Evolutionary conservation across 768 basidiomycete genomes (phyloP), one percentile per base, ranked within the genome.

Genomic region (Tricholoma sp.): DNA sequence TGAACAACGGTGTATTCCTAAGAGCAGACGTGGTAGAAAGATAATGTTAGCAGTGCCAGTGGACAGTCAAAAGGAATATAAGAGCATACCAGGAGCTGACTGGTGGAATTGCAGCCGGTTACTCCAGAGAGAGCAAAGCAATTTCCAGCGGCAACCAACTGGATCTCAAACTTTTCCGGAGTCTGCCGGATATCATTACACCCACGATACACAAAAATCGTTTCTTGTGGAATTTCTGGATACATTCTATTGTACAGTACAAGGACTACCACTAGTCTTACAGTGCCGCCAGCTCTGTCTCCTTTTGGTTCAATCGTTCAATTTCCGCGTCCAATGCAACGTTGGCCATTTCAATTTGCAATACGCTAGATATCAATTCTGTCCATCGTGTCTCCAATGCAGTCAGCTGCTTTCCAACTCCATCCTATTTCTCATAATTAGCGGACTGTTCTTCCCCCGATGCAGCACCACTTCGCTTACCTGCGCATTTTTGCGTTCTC

Each of bases 321-420:
- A 97, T 78, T 65, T 97, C 93, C 5, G 77, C 85, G 62, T 94
- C 93, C 69, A 97, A 70, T 28, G 93, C 92, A 41, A 86, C 80
- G 68, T 94, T 95, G 15, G 94, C 96, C 84, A 98, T 86, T 77
- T 97, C 95, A 61, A 97, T 89, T 72, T 98, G 95, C 57, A 98
- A 74, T 45, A 95, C 89, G 64, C 74, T 88, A 53, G 92, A 94
- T 55, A 98, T 86, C 48, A 98, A 77, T 71, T 94, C 91, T 18
- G 92, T 95, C 95, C 95, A 98, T 59, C 86, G 80, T 36, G 83
- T 88, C 72, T 98, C 94, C 57, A 97, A 74, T 8, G 83, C 75
- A 29, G 84, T 89, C 57, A 98, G 74, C 63, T 94, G 91, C 51
- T 82, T 78, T 52, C 94, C 94, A 17, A 87, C 74, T 8, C 78